Evolutionary conservation across 2,329 filamentous ascomycete genomes (phyloP).

Genomic region (Hortaea werneckii): DNA sequence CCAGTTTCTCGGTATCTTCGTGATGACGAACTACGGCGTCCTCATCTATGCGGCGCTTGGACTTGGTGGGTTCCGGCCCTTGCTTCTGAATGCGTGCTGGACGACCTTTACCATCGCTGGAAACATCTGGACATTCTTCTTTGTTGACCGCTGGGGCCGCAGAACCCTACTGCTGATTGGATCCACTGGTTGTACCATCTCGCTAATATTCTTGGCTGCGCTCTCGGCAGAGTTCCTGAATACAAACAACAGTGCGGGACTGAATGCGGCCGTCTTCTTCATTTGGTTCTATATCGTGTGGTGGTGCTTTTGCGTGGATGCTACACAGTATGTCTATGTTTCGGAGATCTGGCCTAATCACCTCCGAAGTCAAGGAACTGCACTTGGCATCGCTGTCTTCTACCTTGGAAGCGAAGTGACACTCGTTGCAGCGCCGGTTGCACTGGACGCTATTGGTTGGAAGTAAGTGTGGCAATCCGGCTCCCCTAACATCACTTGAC

Average conservation of each 20-base stretch:
- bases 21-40: constrained; percentile 31
- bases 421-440: constrained; percentile 21
- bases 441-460: constrained; percentile 17
- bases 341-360: constrained; percentile 36
- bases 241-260: constrained; percentile 25
- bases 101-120: constrained; percentile 31
- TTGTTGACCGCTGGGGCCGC: constrained; percentile 30
- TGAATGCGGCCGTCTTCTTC: constrained; percentile 31
- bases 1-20: constrained; percentile 6
- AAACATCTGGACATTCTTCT: constrained; percentile 33
- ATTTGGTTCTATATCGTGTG: constrained; percentile 32
- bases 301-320: constrained; percentile 37
- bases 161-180: constrained; percentile 34
- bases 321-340: constrained; percentile 36
- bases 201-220: constrained; percentile 31
- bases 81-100: constrained; percentile 36
- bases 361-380: constrained; percentile 29
- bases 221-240: constrained; percentile 27
- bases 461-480: constrained; percentile 1
- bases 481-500: background rate
- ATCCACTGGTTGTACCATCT: constrained; percentile 31
- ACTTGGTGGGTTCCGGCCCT: constrained; percentile 28
- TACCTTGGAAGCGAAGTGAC: constrained; percentile 29
- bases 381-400: constrained; percentile 27
- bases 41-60: constrained; percentile 30